These are phyloP conservation scores for Penstemon barbatus DNA, from an alignment of 257 asterid species.

Conservation along the genomic window DNA sequence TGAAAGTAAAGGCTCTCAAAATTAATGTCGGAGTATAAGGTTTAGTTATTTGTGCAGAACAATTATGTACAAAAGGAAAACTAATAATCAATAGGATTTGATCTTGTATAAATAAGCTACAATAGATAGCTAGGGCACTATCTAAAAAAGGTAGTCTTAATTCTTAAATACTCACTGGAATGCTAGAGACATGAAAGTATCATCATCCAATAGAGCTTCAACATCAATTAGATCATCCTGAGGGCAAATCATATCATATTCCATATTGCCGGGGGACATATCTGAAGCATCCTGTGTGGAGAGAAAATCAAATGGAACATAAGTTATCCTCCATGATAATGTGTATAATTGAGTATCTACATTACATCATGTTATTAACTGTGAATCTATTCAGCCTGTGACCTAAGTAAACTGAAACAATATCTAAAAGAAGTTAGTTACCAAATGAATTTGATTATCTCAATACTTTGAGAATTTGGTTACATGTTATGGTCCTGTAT, in stretches of 20 bases:
- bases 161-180: slow-evolving; percentile 45
- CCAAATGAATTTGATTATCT: too few relatives aligned
- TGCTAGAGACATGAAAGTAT: slow-evolving; percentile 75
- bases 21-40: slow-evolving; percentile 12
- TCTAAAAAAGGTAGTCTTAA: not conserved
- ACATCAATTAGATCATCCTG: slow-evolving; percentile 75
- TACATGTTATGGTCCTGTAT: too few relatives aligned
- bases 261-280: slow-evolving; percentile 37
- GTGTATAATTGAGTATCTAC: too few relatives aligned
- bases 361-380: too few relatives aligned
- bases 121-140: slow-evolving; percentile 21
- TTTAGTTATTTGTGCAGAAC: slow-evolving; percentile 20
- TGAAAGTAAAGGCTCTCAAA: not conserved
- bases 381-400: too few relatives aligned
- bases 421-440: too few relatives aligned
- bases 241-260: slow-evolving; percentile 37
- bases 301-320: not conserved
- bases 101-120: slow-evolving; percentile 16
- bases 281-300: slow-evolving; percentile 58
- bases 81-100: not conserved
- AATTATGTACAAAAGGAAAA: slow-evolving; percentile 30
- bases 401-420: too few relatives aligned
- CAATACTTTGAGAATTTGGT: too few relatives aligned
- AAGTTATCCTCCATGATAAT: not conserved
- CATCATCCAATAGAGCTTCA: slow-evolving; percentile 66